These are phyloP conservation scores for Gnaphalium uliginosum DNA, from an alignment of 129 eudicot species.

Conservation along the genomic window DNA sequence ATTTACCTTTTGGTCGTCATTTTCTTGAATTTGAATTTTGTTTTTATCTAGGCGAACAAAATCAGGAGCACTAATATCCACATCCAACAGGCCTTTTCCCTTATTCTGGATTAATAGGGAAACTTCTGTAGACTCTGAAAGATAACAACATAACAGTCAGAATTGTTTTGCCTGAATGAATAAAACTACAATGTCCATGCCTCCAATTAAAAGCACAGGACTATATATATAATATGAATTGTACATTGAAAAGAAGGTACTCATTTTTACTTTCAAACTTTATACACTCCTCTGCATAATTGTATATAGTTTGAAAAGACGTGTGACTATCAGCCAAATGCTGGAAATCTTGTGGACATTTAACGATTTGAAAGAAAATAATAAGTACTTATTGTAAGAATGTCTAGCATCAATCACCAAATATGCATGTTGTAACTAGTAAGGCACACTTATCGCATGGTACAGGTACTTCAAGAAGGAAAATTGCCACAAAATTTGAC, in stretches of 20 bases:
- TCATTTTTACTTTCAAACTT: background rate
- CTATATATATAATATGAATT: background rate
- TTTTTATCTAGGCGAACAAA: conserved; percentile 66
- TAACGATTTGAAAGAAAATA: background rate
- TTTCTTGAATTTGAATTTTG: conserved; percentile 59
- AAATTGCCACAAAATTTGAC: background rate
- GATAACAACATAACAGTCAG: conserved; percentile 21
- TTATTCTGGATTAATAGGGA: conserved; percentile 77
- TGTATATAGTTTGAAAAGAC: background rate
- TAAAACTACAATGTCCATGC: background rate
- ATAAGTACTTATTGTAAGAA: conserved; percentile 1
- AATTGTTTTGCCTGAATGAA: background rate
- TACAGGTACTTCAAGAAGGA: conserved; percentile 15
- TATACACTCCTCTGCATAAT: background rate
- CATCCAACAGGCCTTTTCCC: conserved; percentile 56
- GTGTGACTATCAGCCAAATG: background rate
- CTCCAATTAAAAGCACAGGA: background rate
- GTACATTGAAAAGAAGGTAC: background rate
- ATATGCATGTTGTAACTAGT: conserved; percentile 15
- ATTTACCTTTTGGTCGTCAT: conserved; percentile 28
- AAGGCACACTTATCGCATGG: conserved; percentile 13
- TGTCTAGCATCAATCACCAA: conserved; percentile 10
- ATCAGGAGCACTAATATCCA: conserved; percentile 67
- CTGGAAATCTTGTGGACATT: background rate
- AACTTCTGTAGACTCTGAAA: conserved; percentile 75